Evolutionary conservation across 1,139 yeast genomes (phyloP).

Genomic region (Blastobotrys petasosporus): DNA sequence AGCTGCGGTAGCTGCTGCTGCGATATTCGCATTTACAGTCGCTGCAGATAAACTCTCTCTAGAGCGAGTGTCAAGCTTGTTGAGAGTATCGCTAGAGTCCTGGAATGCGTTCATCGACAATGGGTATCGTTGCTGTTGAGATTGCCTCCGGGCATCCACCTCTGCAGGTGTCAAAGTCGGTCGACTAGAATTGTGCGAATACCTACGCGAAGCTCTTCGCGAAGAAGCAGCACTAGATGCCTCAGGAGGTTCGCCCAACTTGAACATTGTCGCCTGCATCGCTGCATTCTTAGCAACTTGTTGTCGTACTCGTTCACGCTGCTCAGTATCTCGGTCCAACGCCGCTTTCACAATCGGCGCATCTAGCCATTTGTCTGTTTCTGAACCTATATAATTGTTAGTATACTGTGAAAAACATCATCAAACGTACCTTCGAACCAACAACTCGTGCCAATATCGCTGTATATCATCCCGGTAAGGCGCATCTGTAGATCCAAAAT

Average conservation of each 20-base stretch:
- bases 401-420: conserved; percentile 5
- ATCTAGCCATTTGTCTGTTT: conserved; percentile 30
- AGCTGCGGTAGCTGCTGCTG: conserved; percentile 1
- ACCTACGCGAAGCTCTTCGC: conserved; percentile 1
- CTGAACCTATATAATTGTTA: conserved; percentile 22
- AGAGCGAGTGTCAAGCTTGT: conserved; percentile 6
- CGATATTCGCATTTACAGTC: not conserved
- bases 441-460: conserved; percentile 28
- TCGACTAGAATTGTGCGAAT: not conserved
- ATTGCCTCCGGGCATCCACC: not conserved
- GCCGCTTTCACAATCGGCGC: conserved; percentile 22
- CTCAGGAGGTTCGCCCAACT: conserved; percentile 19
- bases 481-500: conserved; percentile 28
- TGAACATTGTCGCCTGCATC: conserved; percentile 13
- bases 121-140: not conserved
- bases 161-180: not conserved
- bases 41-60: conserved; percentile 8
- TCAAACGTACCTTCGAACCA: conserved; percentile 26
- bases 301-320: conserved; percentile 15
- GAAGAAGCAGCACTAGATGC: not conserved
- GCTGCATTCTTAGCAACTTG: conserved; percentile 18
- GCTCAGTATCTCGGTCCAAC: conserved; percentile 16
- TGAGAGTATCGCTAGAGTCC: conserved; percentile 8
- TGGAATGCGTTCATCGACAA: not conserved
- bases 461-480: conserved; percentile 27